Evolutionary conservation across 108 stramenopile species (phyloP), one percentile per base, ranked within the genome.

Genomic region (Fragilaria crotonensis): DNA sequence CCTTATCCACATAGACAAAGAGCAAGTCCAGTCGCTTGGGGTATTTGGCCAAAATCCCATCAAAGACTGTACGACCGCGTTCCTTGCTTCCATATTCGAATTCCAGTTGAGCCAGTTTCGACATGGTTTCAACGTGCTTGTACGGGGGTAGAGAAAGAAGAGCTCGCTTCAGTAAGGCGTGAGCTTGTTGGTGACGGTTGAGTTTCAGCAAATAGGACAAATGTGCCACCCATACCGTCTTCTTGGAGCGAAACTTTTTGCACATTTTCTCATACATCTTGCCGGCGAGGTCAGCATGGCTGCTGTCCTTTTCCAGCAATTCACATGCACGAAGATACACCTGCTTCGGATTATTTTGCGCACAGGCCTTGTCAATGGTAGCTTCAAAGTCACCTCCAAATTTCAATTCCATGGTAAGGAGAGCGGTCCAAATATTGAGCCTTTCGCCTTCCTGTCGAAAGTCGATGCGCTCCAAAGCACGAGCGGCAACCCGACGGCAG

Each of bases 371-470:
- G 22, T 89, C 85, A 18, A 95, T 65, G 11, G 83, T 77, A 33
- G 70, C 66, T 59, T 86, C 67, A 30, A 96, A 62, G 9, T 71
- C 60, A 46, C 56, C 86, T 22, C 97, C 97, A 62, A 84, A 97
- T 60, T 92, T 93, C 30, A 94, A 68, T 67, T 98, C 97, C 31
- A 98, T 65, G 33, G 95, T 95, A 25, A 98, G 67, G 17, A 93
- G 61, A 26, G 97, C 96, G 21, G 93, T 82, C 96, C 95, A 98
- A 0, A 98, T 83, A 67, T 96, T 97, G 58, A 95, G 68, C 73
- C 94, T 84, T 62, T 90, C 87, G 45, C 87, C 73, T 70, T 90
- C 88, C 58, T 96, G 64, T 3, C 94, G 76, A 60, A 96, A 98
- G 36, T 90, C 90, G 48, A 98, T 95, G 23, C 91, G 72, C 25